Evolutionary conservation across 208 protist species (phyloP), one percentile per base, ranked within the genome.

Genomic region (Crithidia expoeki): DNA sequence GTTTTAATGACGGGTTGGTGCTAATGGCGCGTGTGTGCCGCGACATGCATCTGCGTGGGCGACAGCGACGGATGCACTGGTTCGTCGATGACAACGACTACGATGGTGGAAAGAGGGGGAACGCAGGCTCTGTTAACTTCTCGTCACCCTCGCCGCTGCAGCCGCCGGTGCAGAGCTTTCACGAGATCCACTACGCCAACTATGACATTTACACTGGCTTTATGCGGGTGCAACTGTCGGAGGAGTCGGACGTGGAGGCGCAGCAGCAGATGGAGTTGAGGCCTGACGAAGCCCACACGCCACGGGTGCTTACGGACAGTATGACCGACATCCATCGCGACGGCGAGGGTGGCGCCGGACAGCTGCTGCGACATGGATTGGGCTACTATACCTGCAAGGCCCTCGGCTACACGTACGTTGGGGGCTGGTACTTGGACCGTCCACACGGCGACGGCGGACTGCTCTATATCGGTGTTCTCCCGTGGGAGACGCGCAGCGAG

Each of bases 151-250:
- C 12, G 9, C 12, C 36, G 36, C 5, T 40, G 36, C 9, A 5
- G 4, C 6, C 44, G 44, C 28, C 36, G 28, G 14, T 38, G 56
- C 56, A 2, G n/a, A 52, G 27, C 28, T 64, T 64, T 27, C 38
- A 64, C 58, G 58, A 64, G 17, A 64, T 64, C 44, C 7, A 38
- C 38, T 64, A 64, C 40, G 58, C 42, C 4, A 64, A 64, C 42
- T 25, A 64, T 30, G 58, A 64, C 58, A 64, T 28, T 17, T 64
- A 64, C 58, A 64, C 42, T 28, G 58, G 58, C 12, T 64, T 64
- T 19, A 64, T 44, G 6, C 42, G 25, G 9, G 27, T 50, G 25
- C 58, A 52, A 16, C 9, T 52, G 42, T 16, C 42, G 7, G 38
- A 30, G 4, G 32, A 12, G 23, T 38, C 57, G 7, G 57, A 40